Conservation (phyloP, 1,139 yeast genomes). For the Geotrichum citri-aurantii region DNA sequence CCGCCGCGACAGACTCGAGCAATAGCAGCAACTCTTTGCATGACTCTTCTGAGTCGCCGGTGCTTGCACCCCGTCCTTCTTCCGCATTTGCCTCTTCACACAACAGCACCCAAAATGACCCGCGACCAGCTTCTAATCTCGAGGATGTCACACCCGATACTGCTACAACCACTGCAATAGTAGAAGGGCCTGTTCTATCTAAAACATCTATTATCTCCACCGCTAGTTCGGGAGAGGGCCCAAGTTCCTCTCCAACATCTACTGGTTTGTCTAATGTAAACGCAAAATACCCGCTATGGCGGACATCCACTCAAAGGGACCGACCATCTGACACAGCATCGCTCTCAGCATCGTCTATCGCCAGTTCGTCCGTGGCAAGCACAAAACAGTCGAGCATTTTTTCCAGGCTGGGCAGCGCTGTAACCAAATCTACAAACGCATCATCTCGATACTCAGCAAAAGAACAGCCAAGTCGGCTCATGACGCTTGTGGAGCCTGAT, state of each 20-base stretch:
- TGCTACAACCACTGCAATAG: not conserved
- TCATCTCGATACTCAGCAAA: conserved; percentile 6
- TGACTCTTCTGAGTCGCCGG: not conserved
- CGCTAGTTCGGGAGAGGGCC: not conserved
- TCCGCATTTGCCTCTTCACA: not conserved
- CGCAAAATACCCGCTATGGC: conserved; percentile 2
- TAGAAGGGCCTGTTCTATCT: not conserved
- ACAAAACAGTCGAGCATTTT: conserved; percentile 6
- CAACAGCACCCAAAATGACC: not conserved
- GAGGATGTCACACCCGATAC: not conserved
- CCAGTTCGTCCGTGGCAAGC: conserved; percentile 5
- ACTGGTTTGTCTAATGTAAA: not conserved
- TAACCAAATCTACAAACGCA: conserved; percentile 4
- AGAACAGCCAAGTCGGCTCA: conserved; percentile 3
- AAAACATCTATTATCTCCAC: not conserved
- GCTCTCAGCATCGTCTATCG: not conserved
- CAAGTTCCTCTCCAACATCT: not conserved
- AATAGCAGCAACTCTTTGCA: not conserved
- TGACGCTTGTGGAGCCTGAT: conserved; percentile 10
- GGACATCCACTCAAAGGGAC: not conserved
- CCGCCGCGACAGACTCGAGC: not conserved
- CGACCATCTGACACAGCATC: not conserved
- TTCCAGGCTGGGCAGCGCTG: conserved; percentile 3
- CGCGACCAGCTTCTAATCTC: not conserved
- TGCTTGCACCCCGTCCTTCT: not conserved